Evolutionary conservation across 306 rosid species (phyloP).

Genomic region (Vicia villosa): DNA sequence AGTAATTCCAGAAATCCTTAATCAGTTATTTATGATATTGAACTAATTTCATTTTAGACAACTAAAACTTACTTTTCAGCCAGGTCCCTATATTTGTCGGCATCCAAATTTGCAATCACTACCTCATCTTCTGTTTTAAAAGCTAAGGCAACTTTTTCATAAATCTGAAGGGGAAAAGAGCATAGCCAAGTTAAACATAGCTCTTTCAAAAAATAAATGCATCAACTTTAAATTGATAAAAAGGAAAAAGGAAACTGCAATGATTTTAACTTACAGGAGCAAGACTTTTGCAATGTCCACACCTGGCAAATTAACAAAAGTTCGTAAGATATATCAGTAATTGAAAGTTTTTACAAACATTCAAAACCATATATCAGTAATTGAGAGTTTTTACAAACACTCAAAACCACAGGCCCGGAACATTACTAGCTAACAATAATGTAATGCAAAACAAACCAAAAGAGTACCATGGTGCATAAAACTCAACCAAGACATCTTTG

Average conservation of each 20-base stretch:
- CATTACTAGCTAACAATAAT: not conserved
- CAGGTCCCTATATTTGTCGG: conserved; percentile 82
- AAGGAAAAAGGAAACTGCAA: conserved; percentile 15
- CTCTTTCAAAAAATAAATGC: conserved; percentile 24
- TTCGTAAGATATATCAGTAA: conserved; percentile 27
- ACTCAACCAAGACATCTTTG: conserved; percentile 94
- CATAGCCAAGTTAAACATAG: conserved; percentile 26
- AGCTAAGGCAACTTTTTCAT: conserved; percentile 86
- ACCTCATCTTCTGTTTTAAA: conserved; percentile 70
- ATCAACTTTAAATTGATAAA: conserved; percentile 11
- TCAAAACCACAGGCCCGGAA: not conserved
- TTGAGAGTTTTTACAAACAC: conserved; percentile 12
- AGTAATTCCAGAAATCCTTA: conserved; percentile 24
- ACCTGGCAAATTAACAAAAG: conserved; percentile 57
- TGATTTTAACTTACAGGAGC: conserved; percentile 76
- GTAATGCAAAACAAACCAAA: conserved; percentile 6
- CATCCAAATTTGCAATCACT: conserved; percentile 86
- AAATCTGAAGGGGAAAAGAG: conserved; percentile 51
- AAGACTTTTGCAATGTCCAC: conserved; percentile 95
- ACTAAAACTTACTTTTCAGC: conserved; percentile 81
- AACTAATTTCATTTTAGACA: too few species aligned
- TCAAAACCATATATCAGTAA: not conserved
- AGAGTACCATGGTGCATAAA: conserved; percentile 95
- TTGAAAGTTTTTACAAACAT: conserved; percentile 12
- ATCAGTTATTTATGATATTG: conserved; percentile 11